Percentiles rank a stretch among this genome's conserved stretches.
These are phyloP conservation scores for Candida oleophila DNA, from an alignment of 805 yeast genomes.

Conservation along the genomic window DNA sequence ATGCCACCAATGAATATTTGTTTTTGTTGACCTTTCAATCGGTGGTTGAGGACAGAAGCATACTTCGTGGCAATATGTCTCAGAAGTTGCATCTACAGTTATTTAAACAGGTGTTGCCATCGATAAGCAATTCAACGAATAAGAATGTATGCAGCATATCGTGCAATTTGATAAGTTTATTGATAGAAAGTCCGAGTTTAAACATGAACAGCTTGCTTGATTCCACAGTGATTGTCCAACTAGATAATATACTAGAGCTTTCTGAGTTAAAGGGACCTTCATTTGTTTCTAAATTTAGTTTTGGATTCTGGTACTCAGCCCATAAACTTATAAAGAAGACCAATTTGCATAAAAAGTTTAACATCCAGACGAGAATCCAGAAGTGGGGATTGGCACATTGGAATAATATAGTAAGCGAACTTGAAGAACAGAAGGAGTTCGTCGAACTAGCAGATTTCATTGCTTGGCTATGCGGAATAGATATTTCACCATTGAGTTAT, in stretches of 20 bases:
- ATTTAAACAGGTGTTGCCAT: constrained; percentile 29
- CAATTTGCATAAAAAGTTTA: constrained; percentile 25
- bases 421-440: not conserved
- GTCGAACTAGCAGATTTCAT: constrained; percentile 32
- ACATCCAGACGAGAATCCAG: constrained; percentile 28
- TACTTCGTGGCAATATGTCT: not conserved
- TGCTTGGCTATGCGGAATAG: constrained; percentile 43
- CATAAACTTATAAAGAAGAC: constrained; percentile 33
- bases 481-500: not conserved
- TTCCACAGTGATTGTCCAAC: constrained; percentile 40
- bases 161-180: constrained; percentile 23
- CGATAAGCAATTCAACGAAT: not conserved
- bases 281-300: constrained; percentile 42
- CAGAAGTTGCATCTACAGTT: constrained; percentile 16
- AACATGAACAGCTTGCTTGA: constrained; percentile 24
- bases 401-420: constrained; percentile 21
- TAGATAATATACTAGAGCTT: constrained; percentile 50
- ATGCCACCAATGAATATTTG: constrained; percentile 19
- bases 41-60: constrained; percentile 8
- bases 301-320: constrained; percentile 53
- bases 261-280: constrained; percentile 65
- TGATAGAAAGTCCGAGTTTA: not conserved
- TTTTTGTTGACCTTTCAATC: constrained; percentile 21
- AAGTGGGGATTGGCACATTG: constrained; percentile 56
- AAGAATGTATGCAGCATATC: constrained; percentile 16